Percentiles rank a stretch among this genome's conserved stretches.
These are phyloP conservation scores for Lipomyces yamadae DNA, from an alignment of 805 yeast genomes.

Conservation along the genomic window DNA sequence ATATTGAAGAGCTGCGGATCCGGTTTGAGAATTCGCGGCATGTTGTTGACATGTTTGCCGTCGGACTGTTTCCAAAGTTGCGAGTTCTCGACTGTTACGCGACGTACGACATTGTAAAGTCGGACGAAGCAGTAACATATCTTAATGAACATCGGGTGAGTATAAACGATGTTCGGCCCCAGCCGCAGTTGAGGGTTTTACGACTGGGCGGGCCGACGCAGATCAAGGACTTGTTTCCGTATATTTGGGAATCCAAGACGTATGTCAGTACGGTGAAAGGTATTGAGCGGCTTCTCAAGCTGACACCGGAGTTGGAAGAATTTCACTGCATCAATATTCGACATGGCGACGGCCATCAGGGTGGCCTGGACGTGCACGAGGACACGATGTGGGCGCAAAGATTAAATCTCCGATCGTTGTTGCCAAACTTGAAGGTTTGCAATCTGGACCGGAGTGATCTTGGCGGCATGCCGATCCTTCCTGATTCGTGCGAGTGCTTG, in stretches of 20 bases:
- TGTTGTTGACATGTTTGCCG: background rate
- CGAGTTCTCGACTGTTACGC: background rate
- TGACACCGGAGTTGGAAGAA: background rate
- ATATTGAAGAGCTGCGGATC: background rate
- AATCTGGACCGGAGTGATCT: background rate
- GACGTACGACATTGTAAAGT: background rate
- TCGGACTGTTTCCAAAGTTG: background rate
- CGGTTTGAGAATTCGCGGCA: background rate
- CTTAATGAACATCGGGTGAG: background rate
- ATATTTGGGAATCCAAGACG: background rate
- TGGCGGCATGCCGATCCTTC: background rate
- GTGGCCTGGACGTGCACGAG: background rate
- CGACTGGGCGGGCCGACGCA: background rate
- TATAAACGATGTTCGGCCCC: background rate
- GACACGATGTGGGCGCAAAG: background rate
- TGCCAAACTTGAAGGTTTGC: background rate
- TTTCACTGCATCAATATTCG: conserved; percentile 3
- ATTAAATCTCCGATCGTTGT: background rate
- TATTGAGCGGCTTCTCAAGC: background rate
- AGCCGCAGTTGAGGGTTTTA: background rate
- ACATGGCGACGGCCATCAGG: background rate
- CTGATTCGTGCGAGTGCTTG: background rate
- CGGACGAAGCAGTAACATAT: background rate
- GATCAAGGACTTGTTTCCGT: background rate
- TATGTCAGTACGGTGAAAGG: background rate